Evolutionary conservation across 202 grass and related monocot genomes (phyloP).

Genomic region (Miscanthus sacchariflorus): DNA sequence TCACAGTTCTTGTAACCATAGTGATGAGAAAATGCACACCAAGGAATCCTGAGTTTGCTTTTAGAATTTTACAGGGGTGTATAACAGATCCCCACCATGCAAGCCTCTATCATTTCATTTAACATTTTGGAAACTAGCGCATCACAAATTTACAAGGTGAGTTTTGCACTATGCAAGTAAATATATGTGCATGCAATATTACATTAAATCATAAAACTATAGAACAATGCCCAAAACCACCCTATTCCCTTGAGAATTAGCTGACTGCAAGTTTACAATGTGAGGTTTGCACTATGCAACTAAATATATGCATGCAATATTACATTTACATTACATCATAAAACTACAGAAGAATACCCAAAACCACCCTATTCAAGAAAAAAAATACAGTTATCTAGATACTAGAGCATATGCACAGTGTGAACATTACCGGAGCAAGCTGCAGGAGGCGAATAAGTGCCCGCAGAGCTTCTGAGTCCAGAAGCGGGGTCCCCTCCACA

Average conservation of each 20-base stretch:
- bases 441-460: constrained; percentile 75
- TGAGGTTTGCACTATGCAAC: constrained; percentile 8
- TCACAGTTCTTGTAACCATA: not conserved
- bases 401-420: not conserved
- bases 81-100: not conserved
- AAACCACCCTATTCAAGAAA: not conserved
- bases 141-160: not conserved
- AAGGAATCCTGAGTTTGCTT: not conserved
- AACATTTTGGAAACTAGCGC: not conserved
- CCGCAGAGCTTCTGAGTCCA: constrained; percentile 63
- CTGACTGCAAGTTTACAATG: not conserved
- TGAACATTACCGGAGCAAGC: constrained; percentile 66
- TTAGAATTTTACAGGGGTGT: too few relatives aligned
- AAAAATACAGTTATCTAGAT: not conserved
- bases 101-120: constrained; percentile 18
- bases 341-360: not conserved
- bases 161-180: constrained; percentile 6
- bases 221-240: not conserved
- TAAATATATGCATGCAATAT: constrained; percentile 23
- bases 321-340: not conserved
- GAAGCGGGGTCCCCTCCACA: constrained; percentile 65
- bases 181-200: constrained; percentile 20
- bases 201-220: not conserved
- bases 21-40: not conserved
- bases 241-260: not conserved